Conservation (phyloP, 2,329 filamentous ascomycete species). For the Penicillium polonicum region DNA sequence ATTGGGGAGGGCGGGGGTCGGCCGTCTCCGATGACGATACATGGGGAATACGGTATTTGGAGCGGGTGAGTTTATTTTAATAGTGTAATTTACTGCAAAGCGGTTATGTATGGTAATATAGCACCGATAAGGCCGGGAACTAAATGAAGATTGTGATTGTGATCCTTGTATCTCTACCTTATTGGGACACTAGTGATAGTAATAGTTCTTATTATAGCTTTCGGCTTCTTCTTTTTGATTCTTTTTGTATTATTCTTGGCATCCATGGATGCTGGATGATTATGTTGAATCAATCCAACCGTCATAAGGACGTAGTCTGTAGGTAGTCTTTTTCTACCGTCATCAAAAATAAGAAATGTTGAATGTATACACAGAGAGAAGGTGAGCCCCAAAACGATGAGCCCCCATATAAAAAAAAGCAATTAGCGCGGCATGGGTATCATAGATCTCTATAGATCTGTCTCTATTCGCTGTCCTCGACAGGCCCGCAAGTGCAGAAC, state of each 20-base stretch:
- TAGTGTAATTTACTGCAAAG: neutral
- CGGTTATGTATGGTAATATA: conserved; percentile 9
- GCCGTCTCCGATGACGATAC: conserved; percentile 26
- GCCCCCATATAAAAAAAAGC: conserved; percentile 7
- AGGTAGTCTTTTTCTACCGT: conserved; percentile 1
- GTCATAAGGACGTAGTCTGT: neutral
- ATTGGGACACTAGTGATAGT: no score
- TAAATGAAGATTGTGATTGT: neutral
- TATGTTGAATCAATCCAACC: conserved; percentile 11
- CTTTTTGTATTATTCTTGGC: conserved; percentile 2
- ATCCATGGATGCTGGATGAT: neutral
- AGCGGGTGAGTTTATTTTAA: neutral
- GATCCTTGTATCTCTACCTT: no score
- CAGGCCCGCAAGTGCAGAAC: conserved; percentile 90
- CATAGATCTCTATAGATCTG: conserved; percentile 23
- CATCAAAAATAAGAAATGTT: conserved; percentile 26
- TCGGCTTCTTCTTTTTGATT: neutral
- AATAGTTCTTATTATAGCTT: no score
- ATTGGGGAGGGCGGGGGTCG: conserved; percentile 18
- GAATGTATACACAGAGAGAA: conserved; percentile 29
- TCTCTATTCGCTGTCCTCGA: conserved; percentile 56
- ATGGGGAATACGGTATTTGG: neutral
- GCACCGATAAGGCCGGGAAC: conserved; percentile 7
- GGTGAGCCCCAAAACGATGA: conserved; percentile 12
- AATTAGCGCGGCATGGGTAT: conserved; percentile 35